These are phyloP conservation scores for Candida maesae DNA, from an alignment of 805 yeast species.

Conservation along the genomic window DNA sequence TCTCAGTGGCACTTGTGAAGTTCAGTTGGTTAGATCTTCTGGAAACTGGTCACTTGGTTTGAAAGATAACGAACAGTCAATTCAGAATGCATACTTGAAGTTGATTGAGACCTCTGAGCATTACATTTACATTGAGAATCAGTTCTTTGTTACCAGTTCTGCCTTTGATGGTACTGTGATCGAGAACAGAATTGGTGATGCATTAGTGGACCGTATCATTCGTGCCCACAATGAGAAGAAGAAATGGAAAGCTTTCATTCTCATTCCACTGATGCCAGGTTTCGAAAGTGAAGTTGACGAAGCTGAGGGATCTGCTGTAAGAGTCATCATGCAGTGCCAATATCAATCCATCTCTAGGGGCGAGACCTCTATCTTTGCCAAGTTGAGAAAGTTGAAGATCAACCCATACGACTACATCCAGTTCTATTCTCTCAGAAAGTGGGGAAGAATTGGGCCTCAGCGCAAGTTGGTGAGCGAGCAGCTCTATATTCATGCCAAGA, in stretches of 20 bases:
- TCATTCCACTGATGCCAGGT: constrained; percentile 97
- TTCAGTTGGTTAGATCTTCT: constrained; percentile 84
- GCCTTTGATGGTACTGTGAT: constrained; percentile 79
- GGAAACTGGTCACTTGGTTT: constrained; percentile 93
- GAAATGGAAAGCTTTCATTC: constrained; percentile 84
- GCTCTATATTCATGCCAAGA: constrained; percentile 89
- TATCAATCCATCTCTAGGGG: constrained; percentile 92
- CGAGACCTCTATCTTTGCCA: constrained; percentile 78
- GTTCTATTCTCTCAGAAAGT: constrained; percentile 86
- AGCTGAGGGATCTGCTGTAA: constrained; percentile 90
- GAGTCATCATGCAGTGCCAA: constrained; percentile 96
- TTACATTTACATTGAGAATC: constrained; percentile 92
- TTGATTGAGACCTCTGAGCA: constrained; percentile 90
- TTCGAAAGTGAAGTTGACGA: constrained; percentile 90
- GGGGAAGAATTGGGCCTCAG: constrained; percentile 87
- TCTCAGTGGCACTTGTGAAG: constrained; percentile 82
- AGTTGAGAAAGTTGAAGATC: constrained; percentile 73
- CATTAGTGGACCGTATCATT: constrained; percentile 92
- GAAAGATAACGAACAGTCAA: constrained; percentile 79
- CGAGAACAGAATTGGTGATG: constrained; percentile 90
- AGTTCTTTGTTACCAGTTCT: constrained; percentile 90
- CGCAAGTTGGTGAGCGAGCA: constrained; percentile 82
- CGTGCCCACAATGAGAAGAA: constrained; percentile 76
- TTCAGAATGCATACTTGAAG: constrained; percentile 88
- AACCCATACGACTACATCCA: constrained; percentile 89